Base-by-base conservation (phyloP, 768 basidiomycete genomes). In the Amanita pallidorosea region DNA sequence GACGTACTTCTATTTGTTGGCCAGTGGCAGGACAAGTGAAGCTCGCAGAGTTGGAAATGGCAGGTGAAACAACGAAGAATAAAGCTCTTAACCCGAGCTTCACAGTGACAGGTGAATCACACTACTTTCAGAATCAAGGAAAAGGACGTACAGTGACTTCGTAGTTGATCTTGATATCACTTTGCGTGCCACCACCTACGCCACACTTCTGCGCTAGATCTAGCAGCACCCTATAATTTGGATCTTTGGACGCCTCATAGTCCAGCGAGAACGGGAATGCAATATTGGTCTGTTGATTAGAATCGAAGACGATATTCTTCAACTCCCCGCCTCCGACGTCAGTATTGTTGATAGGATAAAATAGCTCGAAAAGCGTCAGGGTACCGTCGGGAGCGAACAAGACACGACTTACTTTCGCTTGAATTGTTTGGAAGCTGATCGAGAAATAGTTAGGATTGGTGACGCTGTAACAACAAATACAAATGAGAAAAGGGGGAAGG, bases 371-470 rank as follows among this genome's bases (percentile, higher is more conserved):
- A 36, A 43, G 31, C 33, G 29, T 36, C n/a, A 41, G 25, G 3
- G 45, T n/a, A 45, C 15, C 13, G 27, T 42, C 17, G 23, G 34
- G 23, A 45, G 42, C 29, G 15, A 4, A 50, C 7, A 15, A 38
- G 37, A 22, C 7, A 44, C 17, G 0, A 54, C 65, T 47, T 63
- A 84, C 84, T 36, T 82, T 64, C 4, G 81, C 83, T 40, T 75
- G 70, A 55, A 92, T 77, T 51, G 75, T 74, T 48, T 75, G 74
- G 63, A 92, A 74, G 17, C 71, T 72, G 8, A 85, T 82, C 7
- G 74, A 65, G 60, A 92, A 88, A 65, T 79, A 88, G 62, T 91
- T 91, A 25, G 88, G 89, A 58, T 92, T 92, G 60, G 69, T 68
- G 49, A 90, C 84, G 25, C 88, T 91, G 56, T 2, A 51, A 34